phyloP scores from a whole-genome alignment of 441 rosid genomes.

The Aleurites moluccanus region DNA sequence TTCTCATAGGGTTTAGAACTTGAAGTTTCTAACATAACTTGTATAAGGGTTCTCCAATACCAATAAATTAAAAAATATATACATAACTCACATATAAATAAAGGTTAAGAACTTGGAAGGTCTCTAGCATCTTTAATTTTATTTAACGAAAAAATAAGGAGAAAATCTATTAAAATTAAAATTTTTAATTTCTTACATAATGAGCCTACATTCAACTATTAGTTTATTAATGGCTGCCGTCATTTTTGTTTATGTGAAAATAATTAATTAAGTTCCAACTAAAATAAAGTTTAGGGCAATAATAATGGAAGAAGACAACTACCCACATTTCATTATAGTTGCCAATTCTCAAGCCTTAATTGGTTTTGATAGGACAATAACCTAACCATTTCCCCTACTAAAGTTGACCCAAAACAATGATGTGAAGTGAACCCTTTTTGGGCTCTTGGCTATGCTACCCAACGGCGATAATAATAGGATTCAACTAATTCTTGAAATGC shows the following conservation, averaged over 20 bases:
- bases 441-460: background rate
- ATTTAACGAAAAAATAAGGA: too few relatives aligned
- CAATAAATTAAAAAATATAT: background rate
- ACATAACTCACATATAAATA: too few relatives aligned
- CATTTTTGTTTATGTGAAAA: too few relatives aligned
- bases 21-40: background rate
- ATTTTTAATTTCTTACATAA: too few relatives aligned
- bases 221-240: too few relatives aligned
- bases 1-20: background rate
- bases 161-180: too few relatives aligned
- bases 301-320: background rate
- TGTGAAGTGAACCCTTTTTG: background rate
- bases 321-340: background rate
- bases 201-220: too few relatives aligned
- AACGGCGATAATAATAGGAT: background rate
- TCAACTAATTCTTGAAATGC: background rate
- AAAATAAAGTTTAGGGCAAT: background rate
- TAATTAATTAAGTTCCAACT: too few relatives aligned
- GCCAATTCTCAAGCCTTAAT: background rate
- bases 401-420: background rate
- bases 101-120: too few relatives aligned
- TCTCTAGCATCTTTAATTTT: too few relatives aligned
- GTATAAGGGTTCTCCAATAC: background rate
- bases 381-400: background rate
- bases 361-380: background rate